A percentile compares a stretch with the other conserved stretches of the same genome.
phyloP scores from a whole-genome alignment of 768 basidiomycete genomes.

The Amanita subjunquillea region DNA sequence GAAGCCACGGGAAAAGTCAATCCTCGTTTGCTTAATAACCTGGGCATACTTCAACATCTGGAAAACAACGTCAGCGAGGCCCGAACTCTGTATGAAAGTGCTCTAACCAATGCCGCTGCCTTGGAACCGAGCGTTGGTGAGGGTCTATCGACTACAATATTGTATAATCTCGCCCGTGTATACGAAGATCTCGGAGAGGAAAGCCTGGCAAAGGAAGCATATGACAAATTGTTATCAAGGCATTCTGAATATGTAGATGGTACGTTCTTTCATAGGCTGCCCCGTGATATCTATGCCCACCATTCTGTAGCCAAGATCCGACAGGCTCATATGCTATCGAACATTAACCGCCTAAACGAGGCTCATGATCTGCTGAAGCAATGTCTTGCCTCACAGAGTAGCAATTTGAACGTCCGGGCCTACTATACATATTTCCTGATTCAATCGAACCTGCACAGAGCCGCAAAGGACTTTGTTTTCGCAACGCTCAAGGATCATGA shows the following conservation, averaged over 20 bases:
- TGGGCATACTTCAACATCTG: constrained; percentile 66
- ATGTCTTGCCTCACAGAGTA: constrained; percentile 65
- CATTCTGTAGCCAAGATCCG: constrained; percentile 74
- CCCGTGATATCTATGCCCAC: not conserved
- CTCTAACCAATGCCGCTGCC: constrained; percentile 47
- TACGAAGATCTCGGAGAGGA: constrained; percentile 81
- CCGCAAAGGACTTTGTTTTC: constrained; percentile 85
- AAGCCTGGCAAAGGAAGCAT: constrained; percentile 71
- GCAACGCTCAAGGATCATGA: constrained; percentile 79
- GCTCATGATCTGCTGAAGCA: constrained; percentile 90
- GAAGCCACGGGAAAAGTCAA: constrained; percentile 40
- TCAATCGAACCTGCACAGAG: constrained; percentile 57
- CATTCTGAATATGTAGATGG: constrained; percentile 97
- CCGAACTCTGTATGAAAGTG: constrained; percentile 57
- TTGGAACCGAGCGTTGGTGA: constrained; percentile 43
- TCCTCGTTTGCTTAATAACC: constrained; percentile 70
- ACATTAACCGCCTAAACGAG: constrained; percentile 61
- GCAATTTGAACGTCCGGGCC: constrained; percentile 81
- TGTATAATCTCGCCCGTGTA: constrained; percentile 87
- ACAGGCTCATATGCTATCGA: constrained; percentile 70
- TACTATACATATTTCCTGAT: constrained; percentile 92
- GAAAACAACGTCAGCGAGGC: constrained; percentile 53
- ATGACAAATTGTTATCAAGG: constrained; percentile 73
- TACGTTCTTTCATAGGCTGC: constrained; percentile 25
- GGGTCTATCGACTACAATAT: constrained; percentile 66